These are phyloP conservation scores for Clonostachys sp. DNA, from an alignment of 2,329 filamentous ascomycete species.

Conservation along the genomic window DNA sequence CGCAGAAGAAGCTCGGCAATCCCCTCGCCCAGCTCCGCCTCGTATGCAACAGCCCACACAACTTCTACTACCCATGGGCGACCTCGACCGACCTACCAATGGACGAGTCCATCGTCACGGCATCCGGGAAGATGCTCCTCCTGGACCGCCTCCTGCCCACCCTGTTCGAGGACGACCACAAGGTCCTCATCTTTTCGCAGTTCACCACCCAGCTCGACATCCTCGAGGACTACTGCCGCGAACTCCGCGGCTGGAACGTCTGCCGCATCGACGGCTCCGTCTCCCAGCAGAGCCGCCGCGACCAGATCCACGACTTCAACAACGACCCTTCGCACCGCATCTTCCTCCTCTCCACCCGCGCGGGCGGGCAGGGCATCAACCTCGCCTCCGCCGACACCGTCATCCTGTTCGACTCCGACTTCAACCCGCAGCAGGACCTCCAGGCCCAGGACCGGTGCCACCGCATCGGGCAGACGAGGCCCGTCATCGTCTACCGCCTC, in stretches of 20 bases:
- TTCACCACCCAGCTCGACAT: constrained; percentile 95
- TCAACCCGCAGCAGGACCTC: constrained; percentile 95
- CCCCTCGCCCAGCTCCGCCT: constrained; percentile 87
- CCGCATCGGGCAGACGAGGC: constrained; percentile 86
- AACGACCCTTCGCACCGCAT: constrained; percentile 60
- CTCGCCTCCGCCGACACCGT: constrained; percentile 89
- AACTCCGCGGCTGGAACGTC: constrained; percentile 73
- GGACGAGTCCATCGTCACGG: constrained; percentile 78
- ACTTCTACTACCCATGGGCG: constrained; percentile 92
- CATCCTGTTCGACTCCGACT: constrained; percentile 82
- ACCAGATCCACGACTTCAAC: constrained; percentile 73
- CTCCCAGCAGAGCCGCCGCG: constrained; percentile 64
- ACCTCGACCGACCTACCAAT: constrained; percentile 52
- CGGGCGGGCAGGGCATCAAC: constrained; percentile 94
- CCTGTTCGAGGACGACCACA: constrained; percentile 72
- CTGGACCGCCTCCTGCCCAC: constrained; percentile 79
- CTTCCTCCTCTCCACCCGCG: constrained; percentile 85
- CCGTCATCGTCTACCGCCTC: constrained; percentile 89
- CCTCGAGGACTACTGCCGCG: constrained; percentile 74
- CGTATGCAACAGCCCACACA: constrained; percentile 90
- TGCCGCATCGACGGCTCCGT: constrained; percentile 92
- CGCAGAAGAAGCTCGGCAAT: constrained; percentile 88
- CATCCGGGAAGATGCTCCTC: constrained; percentile 93
- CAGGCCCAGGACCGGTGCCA: constrained; percentile 96
- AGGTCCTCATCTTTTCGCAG: constrained; percentile 93